Evolutionary conservation across 2,329 filamentous ascomycete species (phyloP), one percentile per base, ranked within the genome.

Genomic region (Fusarium tuaranense): DNA sequence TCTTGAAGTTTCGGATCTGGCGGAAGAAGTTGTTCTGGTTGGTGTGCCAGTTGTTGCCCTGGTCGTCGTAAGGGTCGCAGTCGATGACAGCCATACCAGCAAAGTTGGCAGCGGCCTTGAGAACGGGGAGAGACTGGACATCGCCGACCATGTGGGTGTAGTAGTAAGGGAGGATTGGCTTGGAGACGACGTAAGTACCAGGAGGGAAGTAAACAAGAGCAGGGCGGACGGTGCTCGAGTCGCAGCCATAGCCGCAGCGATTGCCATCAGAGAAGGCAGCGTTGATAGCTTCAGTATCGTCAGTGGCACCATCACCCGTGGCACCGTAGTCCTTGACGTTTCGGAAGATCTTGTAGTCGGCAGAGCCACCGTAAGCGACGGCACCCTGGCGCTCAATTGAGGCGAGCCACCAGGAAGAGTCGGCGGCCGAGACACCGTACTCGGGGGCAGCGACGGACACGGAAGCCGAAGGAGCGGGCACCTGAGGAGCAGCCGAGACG

Each of bases 101-200:
- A 80, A 98, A 99, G 78, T 87, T 86, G 51, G 92, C 82, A 2
- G 90, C 83, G 4, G 93, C 93, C 86, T 96, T 95, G 82, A 98
- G 87, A 0, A 92, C 92, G 0, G 96, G 95, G 16, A 92, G 83
- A 72, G 89, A 87, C 78, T 90, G 80, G 59, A 92, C 91, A 85
- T 98, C 95, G 67, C 96, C 96, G 39, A 98, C 88, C 71, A 98
- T 90, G 82, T 98, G 95, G 12, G 95, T 97, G 86, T 98, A 98
- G 88, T 98, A 98, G 83, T 92, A 93, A 82, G 95, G 93, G 62
- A 95, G 84, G 75, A 98, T 90, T 25, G 96, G 94, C 79, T 87
- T 89, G 81, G 91, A 94, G 77, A 98, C 92, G 20, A 93, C 80
- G 80, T 98, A 98, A 67, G 92, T 97, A 75, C 96, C 95, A 13